Evolutionary conservation across 371 early-diverging fungal genomes (phyloP).

Genomic region (Catenaria anguillulae): DNA sequence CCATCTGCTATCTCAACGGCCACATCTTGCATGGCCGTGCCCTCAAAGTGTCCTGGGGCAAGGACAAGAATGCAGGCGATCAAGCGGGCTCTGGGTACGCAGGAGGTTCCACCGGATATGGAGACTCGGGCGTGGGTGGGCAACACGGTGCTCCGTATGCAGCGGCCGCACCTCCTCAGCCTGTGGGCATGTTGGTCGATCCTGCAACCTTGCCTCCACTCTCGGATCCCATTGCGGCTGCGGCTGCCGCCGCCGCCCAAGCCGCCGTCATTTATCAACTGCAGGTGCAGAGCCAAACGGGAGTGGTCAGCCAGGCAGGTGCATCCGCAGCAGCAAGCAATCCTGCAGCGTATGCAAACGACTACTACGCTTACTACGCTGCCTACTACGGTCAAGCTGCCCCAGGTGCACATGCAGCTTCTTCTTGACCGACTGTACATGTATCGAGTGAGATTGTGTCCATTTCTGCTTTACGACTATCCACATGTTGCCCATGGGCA

Average conservation of each 20-base stretch:
- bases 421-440: no score
- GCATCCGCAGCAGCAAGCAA: background rate
- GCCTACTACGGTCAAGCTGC: conserved; percentile 3
- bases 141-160: background rate
- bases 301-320: background rate
- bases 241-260: conserved; percentile 7
- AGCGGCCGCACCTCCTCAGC: background rate
- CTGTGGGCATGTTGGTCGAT: background rate
- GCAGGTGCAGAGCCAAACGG: background rate
- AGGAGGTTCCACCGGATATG: background rate
- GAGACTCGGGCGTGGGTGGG: background rate
- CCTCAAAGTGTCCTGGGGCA: conserved; percentile 27
- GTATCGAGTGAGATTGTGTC: no score
- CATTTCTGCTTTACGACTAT: no score
- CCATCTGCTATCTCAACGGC: conserved; percentile 65
- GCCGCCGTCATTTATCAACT: conserved; percentile 4
- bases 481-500: no score
- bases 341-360: background rate
- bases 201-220: background rate
- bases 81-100: no score
- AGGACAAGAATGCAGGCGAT: background rate
- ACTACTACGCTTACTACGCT: conserved; percentile 1
- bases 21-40: conserved; percentile 52
- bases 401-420: no score
- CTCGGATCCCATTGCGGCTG: conserved; percentile 7